A percentile compares a stretch with the other conserved stretches of the same genome.
These are phyloP conservation scores for Acephala macrosclerotiorum DNA, from an alignment of 2,329 filamentous ascomycete species.

Conservation along the genomic window DNA sequence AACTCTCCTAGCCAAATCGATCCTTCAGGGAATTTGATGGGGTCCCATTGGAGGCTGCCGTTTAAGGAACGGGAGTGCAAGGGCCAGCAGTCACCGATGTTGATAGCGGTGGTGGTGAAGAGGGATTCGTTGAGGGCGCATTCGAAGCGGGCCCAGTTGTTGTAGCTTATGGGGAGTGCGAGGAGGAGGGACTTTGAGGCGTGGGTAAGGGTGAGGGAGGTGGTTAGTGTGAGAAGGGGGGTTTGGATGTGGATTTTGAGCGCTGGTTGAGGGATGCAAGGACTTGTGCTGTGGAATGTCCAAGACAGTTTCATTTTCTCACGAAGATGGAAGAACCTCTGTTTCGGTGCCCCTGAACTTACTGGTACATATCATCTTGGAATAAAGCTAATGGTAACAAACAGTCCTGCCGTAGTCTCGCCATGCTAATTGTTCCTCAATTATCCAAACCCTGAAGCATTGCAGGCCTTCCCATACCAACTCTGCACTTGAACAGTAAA, in stretches of 20 bases:
- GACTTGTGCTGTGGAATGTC: no score
- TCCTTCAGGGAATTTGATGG: slow-evolving; percentile 63
- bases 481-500: not conserved
- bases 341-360: no score
- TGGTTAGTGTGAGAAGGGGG: not conserved
- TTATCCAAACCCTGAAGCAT: slow-evolving; percentile 3
- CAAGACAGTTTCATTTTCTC: no score
- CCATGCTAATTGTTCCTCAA: not conserved
- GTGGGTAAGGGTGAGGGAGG: not conserved
- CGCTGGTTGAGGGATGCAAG: not conserved
- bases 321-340: no score
- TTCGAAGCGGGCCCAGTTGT: slow-evolving; percentile 58
- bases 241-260: not conserved
- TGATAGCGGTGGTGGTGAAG: slow-evolving; percentile 58
- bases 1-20: slow-evolving; percentile 61
- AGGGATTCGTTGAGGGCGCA: slow-evolving; percentile 56
- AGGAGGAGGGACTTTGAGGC: not conserved
- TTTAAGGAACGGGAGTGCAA: slow-evolving; percentile 51
- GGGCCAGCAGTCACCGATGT: slow-evolving; percentile 70
- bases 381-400: not conserved
- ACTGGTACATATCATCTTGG: not conserved
- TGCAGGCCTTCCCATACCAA: not conserved
- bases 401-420: not conserved
- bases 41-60: slow-evolving; percentile 54
- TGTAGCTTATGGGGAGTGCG: slow-evolving; percentile 46